These are phyloP conservation scores for Vitis rupestris DNA, from an alignment of 164 flowering plant species.

Conservation along the genomic window DNA sequence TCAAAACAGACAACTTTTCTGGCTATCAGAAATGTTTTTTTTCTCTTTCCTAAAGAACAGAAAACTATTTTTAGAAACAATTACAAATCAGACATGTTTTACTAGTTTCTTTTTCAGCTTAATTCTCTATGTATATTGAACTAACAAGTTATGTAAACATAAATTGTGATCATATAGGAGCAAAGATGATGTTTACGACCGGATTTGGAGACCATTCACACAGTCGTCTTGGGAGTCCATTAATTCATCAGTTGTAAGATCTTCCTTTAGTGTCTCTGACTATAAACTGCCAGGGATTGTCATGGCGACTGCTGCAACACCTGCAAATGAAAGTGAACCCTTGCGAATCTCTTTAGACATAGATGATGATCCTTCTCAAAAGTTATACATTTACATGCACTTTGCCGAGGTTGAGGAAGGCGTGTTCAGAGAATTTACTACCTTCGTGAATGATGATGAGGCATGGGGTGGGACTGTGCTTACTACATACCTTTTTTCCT, in stretches of 20 bases:
- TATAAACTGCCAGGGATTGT: slow-evolving; percentile 10
- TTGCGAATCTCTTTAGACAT: slow-evolving; percentile 12
- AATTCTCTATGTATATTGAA: too few relatives aligned
- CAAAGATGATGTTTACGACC: slow-evolving; percentile 31
- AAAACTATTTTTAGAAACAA: too few relatives aligned
- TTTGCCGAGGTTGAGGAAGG: slow-evolving; percentile 36
- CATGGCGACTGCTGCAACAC: slow-evolving; percentile 27
- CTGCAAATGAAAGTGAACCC: slow-evolving; percentile 7
- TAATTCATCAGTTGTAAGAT: slow-evolving; percentile 4
- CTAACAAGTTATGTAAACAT: too few relatives aligned
- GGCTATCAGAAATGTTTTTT: too few relatives aligned
- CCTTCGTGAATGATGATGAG: slow-evolving; percentile 17
- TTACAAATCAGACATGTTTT: too few relatives aligned
- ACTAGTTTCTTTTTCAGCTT: too few relatives aligned
- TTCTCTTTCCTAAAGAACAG: too few relatives aligned
- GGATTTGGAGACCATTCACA: slow-evolving; percentile 24
- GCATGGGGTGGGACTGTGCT: not conserved
- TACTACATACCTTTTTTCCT: slow-evolving; percentile 11
- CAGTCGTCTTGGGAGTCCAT: not conserved
- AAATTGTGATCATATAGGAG: slow-evolving; percentile 12
- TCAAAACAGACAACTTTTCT: too few relatives aligned
- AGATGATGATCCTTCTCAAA: not conserved
- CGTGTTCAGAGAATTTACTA: slow-evolving; percentile 30
- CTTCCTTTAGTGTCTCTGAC: not conserved
- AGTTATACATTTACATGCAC: slow-evolving; percentile 29